Evolutionary conservation across 169 alveolate genomes (phyloP).

Genomic region (Plasmodium billcollinsi): DNA sequence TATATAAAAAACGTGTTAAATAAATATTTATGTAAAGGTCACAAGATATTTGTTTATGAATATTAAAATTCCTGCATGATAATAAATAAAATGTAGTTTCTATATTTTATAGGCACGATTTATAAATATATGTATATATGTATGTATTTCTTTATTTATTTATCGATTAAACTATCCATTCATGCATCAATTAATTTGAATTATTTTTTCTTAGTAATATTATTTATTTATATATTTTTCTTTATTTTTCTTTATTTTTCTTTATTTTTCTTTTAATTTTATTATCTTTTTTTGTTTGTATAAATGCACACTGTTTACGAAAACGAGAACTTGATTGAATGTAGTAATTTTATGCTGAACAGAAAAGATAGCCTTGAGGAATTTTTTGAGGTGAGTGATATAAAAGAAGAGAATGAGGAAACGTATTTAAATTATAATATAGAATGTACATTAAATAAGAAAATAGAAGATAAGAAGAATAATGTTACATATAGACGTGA

Average conservation of each 20-base stretch:
- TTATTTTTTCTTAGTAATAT: too few relatives aligned
- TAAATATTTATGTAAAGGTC: too few relatives aligned
- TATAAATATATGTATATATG: too few relatives aligned
- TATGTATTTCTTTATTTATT: too few relatives aligned
- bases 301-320: slow-evolving; percentile 70
- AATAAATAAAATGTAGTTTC: too few relatives aligned
- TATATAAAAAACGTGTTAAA: too few relatives aligned
- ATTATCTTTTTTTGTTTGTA: not conserved
- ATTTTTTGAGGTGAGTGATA: slow-evolving; percentile 35
- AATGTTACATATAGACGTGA: slow-evolving; percentile 2
- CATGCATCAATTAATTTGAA: too few relatives aligned
- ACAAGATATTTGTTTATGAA: too few relatives aligned
- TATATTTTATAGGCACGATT: too few relatives aligned
- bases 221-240: not conserved
- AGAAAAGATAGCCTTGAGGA: slow-evolving; percentile 46
- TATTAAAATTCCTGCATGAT: too few relatives aligned
- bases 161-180: too few relatives aligned
- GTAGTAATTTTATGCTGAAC: slow-evolving; percentile 45
- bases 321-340: slow-evolving; percentile 50
- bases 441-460: slow-evolving; percentile 44
- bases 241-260: not conserved
- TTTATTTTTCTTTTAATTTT: not conserved
- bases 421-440: slow-evolving; percentile 45
- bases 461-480: slow-evolving; percentile 33
- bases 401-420: slow-evolving; percentile 65